phyloP scores from a whole-genome alignment of 1,139 yeast genomes.

The Yamadazyma dushanensis region DNA sequence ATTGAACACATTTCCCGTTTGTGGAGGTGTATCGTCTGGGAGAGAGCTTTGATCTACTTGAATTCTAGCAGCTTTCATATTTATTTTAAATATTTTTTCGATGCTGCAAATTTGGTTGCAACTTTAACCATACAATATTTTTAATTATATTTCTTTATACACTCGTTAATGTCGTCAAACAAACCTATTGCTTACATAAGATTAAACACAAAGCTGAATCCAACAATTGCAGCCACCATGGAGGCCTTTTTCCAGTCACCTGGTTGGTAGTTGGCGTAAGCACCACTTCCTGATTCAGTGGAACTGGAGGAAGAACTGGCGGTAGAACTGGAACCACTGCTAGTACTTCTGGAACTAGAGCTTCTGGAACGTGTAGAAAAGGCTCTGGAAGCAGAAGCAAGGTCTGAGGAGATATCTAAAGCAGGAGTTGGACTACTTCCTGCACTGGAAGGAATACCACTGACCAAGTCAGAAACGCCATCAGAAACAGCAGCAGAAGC shows the following conservation, averaged over 20 bases:
- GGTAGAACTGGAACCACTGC: slow-evolving; percentile 18
- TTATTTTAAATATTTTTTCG: slow-evolving; percentile 6
- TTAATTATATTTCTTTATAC: neutral
- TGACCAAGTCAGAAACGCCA: slow-evolving; percentile 30
- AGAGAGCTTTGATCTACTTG: slow-evolving; percentile 72
- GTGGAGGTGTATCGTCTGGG: slow-evolving; percentile 70
- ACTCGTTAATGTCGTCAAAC: too few species aligned
- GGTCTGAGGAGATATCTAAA: slow-evolving; percentile 18
- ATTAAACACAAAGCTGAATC: slow-evolving; percentile 37
- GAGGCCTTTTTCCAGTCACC: slow-evolving; percentile 44
- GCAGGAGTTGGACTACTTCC: slow-evolving; percentile 16
- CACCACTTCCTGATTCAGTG: slow-evolving; percentile 18
- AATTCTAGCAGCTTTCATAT: slow-evolving; percentile 52
- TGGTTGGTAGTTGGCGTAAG: slow-evolving; percentile 18
- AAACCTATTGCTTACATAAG: slow-evolving; percentile 12
- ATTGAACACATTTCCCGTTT: slow-evolving; percentile 78
- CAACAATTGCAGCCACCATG: slow-evolving; percentile 39
- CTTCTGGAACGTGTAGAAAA: slow-evolving; percentile 11
- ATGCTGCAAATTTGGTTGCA: neutral
- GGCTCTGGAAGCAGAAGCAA: slow-evolving; percentile 16
- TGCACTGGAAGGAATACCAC: slow-evolving; percentile 6
- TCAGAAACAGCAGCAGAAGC: slow-evolving; percentile 33
- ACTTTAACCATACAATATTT: neutral
- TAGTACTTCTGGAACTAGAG: slow-evolving; percentile 17
- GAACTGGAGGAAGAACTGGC: slow-evolving; percentile 15